Conservation (phyloP, 1,139 yeast species). For the Pichia kudriavzevii region DNA sequence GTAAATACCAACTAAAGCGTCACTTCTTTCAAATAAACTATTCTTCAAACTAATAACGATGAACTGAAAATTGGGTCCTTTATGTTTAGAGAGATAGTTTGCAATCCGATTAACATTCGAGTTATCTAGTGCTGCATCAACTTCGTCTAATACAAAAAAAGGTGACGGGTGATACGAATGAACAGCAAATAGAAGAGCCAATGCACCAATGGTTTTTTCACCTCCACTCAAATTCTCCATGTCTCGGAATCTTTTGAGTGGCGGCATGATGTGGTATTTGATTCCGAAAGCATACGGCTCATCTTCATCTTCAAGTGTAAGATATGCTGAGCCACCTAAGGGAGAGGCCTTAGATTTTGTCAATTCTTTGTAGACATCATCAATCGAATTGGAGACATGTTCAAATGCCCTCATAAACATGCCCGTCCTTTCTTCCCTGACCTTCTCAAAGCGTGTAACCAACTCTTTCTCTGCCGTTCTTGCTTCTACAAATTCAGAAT, state of each 20-base stretch:
- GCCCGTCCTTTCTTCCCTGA: constrained; percentile 54
- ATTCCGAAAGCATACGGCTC: constrained; percentile 82
- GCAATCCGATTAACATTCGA: constrained; percentile 83
- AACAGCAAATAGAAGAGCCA: constrained; percentile 83
- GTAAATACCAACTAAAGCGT: constrained; percentile 88
- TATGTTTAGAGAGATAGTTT: constrained; percentile 67
- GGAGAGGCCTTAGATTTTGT: constrained; percentile 65
- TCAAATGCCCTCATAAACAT: constrained; percentile 66
- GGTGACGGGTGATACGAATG: constrained; percentile 93
- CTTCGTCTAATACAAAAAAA: constrained; percentile 90
- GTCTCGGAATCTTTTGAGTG: constrained; percentile 86
- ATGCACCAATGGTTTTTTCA: constrained; percentile 93
- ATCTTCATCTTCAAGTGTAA: constrained; percentile 81
- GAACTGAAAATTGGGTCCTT: constrained; percentile 78
- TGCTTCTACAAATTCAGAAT: constrained; percentile 56
- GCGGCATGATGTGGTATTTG: constrained; percentile 94
- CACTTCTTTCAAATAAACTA: constrained; percentile 74
- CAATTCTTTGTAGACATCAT: constrained; percentile 77
- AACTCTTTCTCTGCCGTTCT: constrained; percentile 55
- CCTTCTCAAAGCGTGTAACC: constrained; percentile 48
- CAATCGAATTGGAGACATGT: constrained; percentile 68
- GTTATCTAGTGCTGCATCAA: constrained; percentile 93
- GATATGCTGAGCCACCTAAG: constrained; percentile 86
- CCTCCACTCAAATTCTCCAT: constrained; percentile 96
- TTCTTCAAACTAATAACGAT: constrained; percentile 90